Percentiles rank a stretch among this genome's conserved stretches.
These are phyloP conservation scores for Avena eriantha DNA, from an alignment of 176 grass and related monocot genomes.

Conservation along the genomic window DNA sequence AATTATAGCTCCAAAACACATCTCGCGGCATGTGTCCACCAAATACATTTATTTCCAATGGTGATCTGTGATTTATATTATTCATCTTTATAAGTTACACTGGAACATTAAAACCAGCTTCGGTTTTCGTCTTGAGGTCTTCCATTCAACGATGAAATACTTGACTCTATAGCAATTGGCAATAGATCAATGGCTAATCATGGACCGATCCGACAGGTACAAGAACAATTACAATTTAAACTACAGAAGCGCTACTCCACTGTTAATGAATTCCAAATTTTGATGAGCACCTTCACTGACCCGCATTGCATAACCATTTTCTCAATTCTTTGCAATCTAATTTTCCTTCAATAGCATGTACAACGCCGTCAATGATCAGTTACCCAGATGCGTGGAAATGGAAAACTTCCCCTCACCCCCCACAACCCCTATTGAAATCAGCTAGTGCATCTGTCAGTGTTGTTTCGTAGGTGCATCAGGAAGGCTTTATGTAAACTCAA, in stretches of 20 bases:
- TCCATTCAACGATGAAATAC: neutral
- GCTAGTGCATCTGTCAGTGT: neutral
- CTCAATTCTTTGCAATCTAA: neutral
- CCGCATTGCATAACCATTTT: neutral
- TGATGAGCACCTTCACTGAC: neutral
- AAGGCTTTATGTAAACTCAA: neutral
- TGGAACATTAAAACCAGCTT: neutral
- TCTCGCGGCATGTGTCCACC: neutral
- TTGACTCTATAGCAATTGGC: constrained; percentile 2
- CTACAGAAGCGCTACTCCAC: neutral
- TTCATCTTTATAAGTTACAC: neutral
- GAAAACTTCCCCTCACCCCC: neutral
- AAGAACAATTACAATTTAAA: too few relatives aligned
- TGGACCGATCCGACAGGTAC: too few relatives aligned
- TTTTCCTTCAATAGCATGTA: neutral
- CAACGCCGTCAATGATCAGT: neutral
- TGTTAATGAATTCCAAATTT: neutral
- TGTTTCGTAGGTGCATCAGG: neutral
- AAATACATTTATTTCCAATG: neutral
- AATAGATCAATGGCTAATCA: neutral
- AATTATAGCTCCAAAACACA: neutral
- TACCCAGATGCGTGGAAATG: neutral
- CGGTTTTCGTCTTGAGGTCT: neutral
- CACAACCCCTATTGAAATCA: neutral
- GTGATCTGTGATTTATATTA: neutral